Base-by-base conservation (phyloP, 345 rosid species). In the Lumnitzera littorea region DNA sequence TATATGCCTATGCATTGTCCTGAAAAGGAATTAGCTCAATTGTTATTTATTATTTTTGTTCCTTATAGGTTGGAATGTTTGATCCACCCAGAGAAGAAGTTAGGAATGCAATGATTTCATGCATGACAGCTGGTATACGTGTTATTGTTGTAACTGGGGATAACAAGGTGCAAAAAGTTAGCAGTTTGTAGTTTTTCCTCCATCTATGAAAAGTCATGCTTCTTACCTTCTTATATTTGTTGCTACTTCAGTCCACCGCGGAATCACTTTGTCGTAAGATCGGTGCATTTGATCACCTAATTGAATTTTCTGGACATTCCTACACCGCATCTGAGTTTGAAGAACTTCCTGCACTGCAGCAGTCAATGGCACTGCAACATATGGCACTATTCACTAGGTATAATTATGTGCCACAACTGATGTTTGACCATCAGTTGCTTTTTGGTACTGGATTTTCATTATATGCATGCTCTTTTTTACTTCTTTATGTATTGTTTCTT, bases 31-130 rank as follows among this genome's bases (percentile, higher is more conserved):
- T 24, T 24, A 47, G 53, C 58, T 65, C 16, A 25, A 15, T 13
- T 58, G 15, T 46, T 48, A n/a, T n/a, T 48, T 5, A 36, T 4
- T 36, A 7, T 64, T 23, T 5, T 11, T 4, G 49, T 2, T 57
- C 66, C 70, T 61, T 67, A 63, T 78, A 94, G 97, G 95, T 94
- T 73, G 99, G 99, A 76, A 90, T 94, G 91, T 89, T 84, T 83
- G 99, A 94, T 82, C 99, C 99, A 62, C 97, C 97, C 53, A 84
- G 99, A 74, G 84, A 88, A 71, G 99, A 90, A 87, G 99, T 94
- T 61, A 84, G 80, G 76, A 86, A 76, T 78, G 97, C 99, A 64
- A 94, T 94, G 89, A 79, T 88, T 67, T 78, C 96, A 46, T 94
- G 99, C 84, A 80, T 84, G 96, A 84, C 95, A 72, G 99, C 99